phyloP scores from a whole-genome alignment of 2,329 filamentous ascomycete species.

The Xylariaceae sp. region DNA sequence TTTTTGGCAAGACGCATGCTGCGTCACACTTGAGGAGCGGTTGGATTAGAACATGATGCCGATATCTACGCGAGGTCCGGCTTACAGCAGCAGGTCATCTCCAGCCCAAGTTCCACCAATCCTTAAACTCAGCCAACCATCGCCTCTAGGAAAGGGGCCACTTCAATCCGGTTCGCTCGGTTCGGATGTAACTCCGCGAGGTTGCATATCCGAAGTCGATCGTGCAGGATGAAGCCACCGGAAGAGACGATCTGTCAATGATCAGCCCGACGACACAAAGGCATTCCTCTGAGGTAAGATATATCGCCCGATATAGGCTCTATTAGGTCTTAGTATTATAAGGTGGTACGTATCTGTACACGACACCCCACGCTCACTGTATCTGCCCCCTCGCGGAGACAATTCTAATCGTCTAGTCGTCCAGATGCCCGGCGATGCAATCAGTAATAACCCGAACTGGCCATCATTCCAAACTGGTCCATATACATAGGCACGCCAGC shows the following conservation, averaged over 20 bases:
- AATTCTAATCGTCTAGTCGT: not conserved
- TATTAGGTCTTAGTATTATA: not conserved
- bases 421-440: not conserved
- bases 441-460: not conserved
- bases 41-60: not conserved
- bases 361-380: not conserved
- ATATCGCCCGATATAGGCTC: not conserved
- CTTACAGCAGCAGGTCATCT: too few species aligned
- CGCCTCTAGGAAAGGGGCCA: too few species aligned
- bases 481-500: not conserved
- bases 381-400: conserved; percentile 1
- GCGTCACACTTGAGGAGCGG: not conserved
- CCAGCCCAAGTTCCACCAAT: too few species aligned
- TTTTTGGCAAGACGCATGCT: too few species aligned
- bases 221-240: too few species aligned
- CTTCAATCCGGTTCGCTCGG: too few species aligned
- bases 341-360: not conserved
- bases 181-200: too few species aligned
- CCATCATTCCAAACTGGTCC: conserved; percentile 4
- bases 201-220: too few species aligned
- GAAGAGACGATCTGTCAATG: not conserved
- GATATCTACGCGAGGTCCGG: too few species aligned
- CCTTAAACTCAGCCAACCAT: too few species aligned
- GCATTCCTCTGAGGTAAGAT: not conserved
- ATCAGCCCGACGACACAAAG: not conserved